Conservation (phyloP, 2,329 filamentous ascomycete genomes). For the Colletotrichum spinosum region DNA sequence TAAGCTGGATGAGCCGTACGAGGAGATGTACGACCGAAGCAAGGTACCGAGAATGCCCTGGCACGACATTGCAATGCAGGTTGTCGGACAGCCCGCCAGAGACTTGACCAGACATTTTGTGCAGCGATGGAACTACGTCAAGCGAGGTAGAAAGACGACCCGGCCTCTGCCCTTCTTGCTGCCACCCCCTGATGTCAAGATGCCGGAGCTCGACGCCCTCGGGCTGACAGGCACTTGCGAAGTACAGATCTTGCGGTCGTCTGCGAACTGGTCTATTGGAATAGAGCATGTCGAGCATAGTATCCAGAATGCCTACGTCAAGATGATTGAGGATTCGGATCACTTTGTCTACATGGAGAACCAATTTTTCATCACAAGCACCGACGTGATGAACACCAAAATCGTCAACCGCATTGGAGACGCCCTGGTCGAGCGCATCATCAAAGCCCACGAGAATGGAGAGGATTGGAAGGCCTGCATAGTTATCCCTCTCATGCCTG, state of each 20-base stretch:
- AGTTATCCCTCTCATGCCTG: constrained; percentile 95
- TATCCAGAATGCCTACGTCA: constrained; percentile 95
- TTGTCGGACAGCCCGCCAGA: constrained; percentile 93
- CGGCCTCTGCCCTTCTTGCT: constrained; percentile 93
- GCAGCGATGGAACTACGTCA: constrained; percentile 97
- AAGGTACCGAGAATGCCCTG: constrained; percentile 95
- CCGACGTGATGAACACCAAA: constrained; percentile 85
- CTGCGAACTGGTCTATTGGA: constrained; percentile 90
- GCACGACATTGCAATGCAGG: constrained; percentile 98
- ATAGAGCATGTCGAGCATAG: constrained; percentile 90
- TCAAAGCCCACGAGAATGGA: constrained; percentile 82
- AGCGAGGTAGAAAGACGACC: constrained; percentile 92
- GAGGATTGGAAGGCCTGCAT: constrained; percentile 93
- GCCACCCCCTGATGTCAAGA: constrained; percentile 91
- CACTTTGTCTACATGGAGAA: constrained; percentile 99
- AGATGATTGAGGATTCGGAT: constrained; percentile 93
- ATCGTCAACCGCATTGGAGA: constrained; percentile 96
- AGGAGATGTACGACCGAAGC: constrained; percentile 97
- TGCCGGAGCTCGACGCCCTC: constrained; percentile 85
- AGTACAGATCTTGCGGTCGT: constrained; percentile 93
- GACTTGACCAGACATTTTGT: constrained; percentile 97
- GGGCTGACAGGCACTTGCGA: constrained; percentile 95
- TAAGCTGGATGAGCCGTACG: constrained; percentile 91
- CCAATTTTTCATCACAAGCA: constrained; percentile 97
- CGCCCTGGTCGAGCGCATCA: constrained; percentile 91